Conservation (phyloP, 2,329 filamentous ascomycete species). For the Pyrenophora teres region DNA sequence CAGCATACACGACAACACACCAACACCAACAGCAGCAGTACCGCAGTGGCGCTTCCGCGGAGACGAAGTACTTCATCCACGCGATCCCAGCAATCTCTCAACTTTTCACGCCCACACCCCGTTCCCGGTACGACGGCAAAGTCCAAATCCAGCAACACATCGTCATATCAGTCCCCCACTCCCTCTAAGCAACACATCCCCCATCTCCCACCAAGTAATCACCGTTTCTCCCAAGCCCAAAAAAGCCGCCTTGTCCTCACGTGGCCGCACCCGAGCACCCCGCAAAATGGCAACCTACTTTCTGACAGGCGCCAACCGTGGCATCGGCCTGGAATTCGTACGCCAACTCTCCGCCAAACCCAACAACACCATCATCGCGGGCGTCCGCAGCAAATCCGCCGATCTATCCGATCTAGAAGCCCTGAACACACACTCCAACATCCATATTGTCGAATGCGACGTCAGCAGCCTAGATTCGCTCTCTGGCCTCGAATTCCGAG, state of each 20-base stretch:
- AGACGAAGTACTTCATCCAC: slow-evolving; percentile 16
- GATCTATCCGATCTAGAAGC: slow-evolving; percentile 37
- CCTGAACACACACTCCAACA: slow-evolving; percentile 27
- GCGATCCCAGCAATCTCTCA: slow-evolving; percentile 5
- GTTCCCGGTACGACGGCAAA: too few species aligned
- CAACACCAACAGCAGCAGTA: background rate
- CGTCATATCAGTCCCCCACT: background rate
- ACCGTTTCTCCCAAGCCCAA: slow-evolving; percentile 1
- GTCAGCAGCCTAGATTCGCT: slow-evolving; percentile 40
- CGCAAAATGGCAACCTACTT: slow-evolving; percentile 40
- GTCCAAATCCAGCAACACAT: too few species aligned
- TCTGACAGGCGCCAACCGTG: slow-evolving; percentile 40
- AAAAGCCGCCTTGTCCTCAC: background rate
- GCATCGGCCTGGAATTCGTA: slow-evolving; percentile 40
- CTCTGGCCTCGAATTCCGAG: slow-evolving; percentile 43
- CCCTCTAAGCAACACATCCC: slow-evolving; percentile 3
- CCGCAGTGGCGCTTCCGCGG: slow-evolving; percentile 6
- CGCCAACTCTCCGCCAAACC: slow-evolving; percentile 37
- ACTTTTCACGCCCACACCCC: slow-evolving; percentile 15
- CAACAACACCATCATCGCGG: slow-evolving; percentile 48
- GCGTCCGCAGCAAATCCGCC: slow-evolving; percentile 42
- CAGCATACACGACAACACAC: slow-evolving; percentile 7
- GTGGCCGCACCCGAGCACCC: background rate
- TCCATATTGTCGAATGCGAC: slow-evolving; percentile 52
- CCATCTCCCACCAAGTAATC: slow-evolving; percentile 8